Evolutionary conservation across 805 yeast species (phyloP).

Genomic region (Starmerella scarabaei): DNA sequence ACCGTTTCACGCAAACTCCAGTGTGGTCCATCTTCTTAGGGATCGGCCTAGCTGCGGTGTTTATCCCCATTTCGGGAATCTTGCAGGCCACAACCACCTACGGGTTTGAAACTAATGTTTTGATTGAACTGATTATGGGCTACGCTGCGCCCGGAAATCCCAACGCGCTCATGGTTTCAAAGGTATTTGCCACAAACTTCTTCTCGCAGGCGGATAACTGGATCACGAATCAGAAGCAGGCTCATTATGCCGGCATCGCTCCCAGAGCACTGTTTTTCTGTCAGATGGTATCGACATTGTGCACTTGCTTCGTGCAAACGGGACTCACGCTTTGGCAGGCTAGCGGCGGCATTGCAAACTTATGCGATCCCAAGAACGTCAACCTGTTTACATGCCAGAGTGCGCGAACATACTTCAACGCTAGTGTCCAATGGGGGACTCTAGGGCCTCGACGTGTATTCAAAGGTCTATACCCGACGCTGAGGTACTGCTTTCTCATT

Average conservation of each 20-base stretch:
- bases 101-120: slow-evolving; percentile 40
- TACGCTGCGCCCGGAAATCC: slow-evolving; percentile 47
- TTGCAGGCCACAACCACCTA: slow-evolving; percentile 45
- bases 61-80: slow-evolving; percentile 44
- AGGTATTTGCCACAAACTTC: slow-evolving; percentile 43
- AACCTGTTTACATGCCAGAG: slow-evolving; percentile 32
- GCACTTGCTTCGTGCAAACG: slow-evolving; percentile 14
- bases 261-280: slow-evolving; percentile 17
- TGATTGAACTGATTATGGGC: slow-evolving; percentile 47
- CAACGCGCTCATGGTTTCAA: slow-evolving; percentile 39
- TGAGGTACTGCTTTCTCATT: slow-evolving; percentile 50
- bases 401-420: slow-evolving; percentile 34
- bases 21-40: slow-evolving; percentile 53
- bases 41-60: slow-evolving; percentile 40
- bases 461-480: slow-evolving; percentile 43
- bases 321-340: slow-evolving; percentile 17
- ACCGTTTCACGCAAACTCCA: slow-evolving; percentile 37
- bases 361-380: slow-evolving; percentile 30
- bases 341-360: slow-evolving; percentile 13
- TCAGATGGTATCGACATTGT: slow-evolving; percentile 12
- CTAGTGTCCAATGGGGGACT: slow-evolving; percentile 44
- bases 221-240: slow-evolving; percentile 43
- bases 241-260: slow-evolving; percentile 34
- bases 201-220: slow-evolving; percentile 53
- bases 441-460: slow-evolving; percentile 44